phyloP scores from a whole-genome alignment of 2,329 filamentous ascomycete genomes.

The Aspergillus aculeatinus region DNA sequence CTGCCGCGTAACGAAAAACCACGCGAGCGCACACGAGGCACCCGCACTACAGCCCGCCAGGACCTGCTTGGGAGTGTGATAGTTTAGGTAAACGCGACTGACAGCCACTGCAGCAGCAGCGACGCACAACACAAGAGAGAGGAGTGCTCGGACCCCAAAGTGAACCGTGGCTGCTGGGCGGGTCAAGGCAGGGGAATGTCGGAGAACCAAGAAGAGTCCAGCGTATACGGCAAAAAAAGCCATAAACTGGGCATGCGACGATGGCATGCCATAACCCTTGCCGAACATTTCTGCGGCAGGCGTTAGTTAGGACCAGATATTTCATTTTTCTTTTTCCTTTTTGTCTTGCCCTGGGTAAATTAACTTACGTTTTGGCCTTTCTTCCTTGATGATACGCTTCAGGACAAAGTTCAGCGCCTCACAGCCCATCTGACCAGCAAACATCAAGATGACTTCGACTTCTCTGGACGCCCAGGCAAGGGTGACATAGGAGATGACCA shows the following conservation, averaged over 20 bases:
- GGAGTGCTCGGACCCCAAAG: slow-evolving; percentile 56
- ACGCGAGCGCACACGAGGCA: slow-evolving; percentile 66
- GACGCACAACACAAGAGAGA: slow-evolving; percentile 59
- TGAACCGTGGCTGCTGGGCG: slow-evolving; percentile 45
- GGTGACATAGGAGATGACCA: slow-evolving; percentile 86
- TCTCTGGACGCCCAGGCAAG: slow-evolving; percentile 90
- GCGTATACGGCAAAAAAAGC: slow-evolving; percentile 86
- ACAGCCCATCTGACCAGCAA: slow-evolving; percentile 85
- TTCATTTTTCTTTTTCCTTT: background rate
- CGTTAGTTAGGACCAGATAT: background rate
- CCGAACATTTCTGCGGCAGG: slow-evolving; percentile 63
- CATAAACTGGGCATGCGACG: slow-evolving; percentile 92
- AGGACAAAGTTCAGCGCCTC: slow-evolving; percentile 87
- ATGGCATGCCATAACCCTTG: slow-evolving; percentile 97
- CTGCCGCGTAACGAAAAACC: slow-evolving; percentile 73
- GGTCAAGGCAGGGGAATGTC: slow-evolving; percentile 62
- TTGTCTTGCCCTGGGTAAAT: background rate
- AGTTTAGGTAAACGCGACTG: slow-evolving; percentile 86
- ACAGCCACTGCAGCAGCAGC: slow-evolving; percentile 70
- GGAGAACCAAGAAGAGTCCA: slow-evolving; percentile 76
- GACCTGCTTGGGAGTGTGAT: slow-evolving; percentile 88
- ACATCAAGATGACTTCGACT: slow-evolving; percentile 84
- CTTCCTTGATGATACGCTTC: slow-evolving; percentile 89
- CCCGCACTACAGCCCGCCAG: slow-evolving; percentile 75
- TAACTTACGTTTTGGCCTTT: slow-evolving; percentile 72